Evolutionary conservation across 495 filamentous ascomycete genomes (phyloP), one percentile per base, ranked within the genome.

Genomic region (Polyplosphaeria fusca): DNA sequence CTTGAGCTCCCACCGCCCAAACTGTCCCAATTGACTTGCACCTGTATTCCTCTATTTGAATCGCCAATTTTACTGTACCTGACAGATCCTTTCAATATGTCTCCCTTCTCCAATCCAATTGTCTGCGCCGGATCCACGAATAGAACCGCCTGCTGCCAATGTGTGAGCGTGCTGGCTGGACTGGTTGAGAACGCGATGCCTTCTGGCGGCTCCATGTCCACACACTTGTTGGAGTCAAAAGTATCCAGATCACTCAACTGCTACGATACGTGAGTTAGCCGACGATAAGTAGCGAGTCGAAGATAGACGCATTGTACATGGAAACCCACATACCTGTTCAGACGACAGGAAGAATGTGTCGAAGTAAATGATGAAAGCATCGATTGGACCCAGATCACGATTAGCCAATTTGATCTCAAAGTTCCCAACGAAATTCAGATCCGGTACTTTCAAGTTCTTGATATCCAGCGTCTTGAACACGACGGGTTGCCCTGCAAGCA

Each of bases 351-450:
- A 85, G 71, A 81, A 82, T 3, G 79, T 82, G 61, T 86, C 82
- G 55, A 86, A 85, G 81, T 82, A 85, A 52, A 85, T 78, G 18
- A 74, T 71, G 67, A 74, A 86, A 14, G 81, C 82, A 68, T 85
- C n/a, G n/a, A n/a, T n/a, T n/a, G n/a, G n/a, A n/a, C n/a, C n/a
- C n/a, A n/a, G n/a, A n/a, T n/a, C n/a, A n/a, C n/a, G n/a, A n/a
- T n/a, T n/a, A n/a, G n/a, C n/a, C n/a, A n/a, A n/a, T n/a, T n/a
- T n/a, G n/a, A n/a, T n/a, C n/a, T n/a, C n/a, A n/a, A n/a, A n/a
- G n/a, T n/a, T n/a, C n/a, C n/a, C n/a, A 58, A 76, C 65, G 71
- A 86, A 86, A 9, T 71, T 72, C 32, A 87, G 65, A 48, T 85
- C 79, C 24, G 79, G 74, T 5, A 78, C 74, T 11, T 72, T 77